These are phyloP conservation scores for Sporobolomyces roseus DNA, from an alignment of 768 basidiomycete species.

Conservation along the genomic window DNA sequence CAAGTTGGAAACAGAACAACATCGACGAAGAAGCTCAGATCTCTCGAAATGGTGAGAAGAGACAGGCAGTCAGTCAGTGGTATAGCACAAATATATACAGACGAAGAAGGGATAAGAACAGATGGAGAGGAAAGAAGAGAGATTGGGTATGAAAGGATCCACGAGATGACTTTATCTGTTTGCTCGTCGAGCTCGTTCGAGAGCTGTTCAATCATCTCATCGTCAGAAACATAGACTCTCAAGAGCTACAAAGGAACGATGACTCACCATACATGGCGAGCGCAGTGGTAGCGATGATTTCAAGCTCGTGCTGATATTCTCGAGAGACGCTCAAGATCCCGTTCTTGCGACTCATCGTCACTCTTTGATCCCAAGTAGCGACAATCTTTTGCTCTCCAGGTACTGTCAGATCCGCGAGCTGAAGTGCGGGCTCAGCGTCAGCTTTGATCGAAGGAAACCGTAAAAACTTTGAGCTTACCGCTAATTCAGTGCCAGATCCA, in stretches of 20 bases:
- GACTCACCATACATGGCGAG: constrained; percentile 6
- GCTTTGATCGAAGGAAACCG: background rate
- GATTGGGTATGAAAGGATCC: too few relatives aligned
- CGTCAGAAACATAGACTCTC: too few relatives aligned
- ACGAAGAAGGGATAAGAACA: too few relatives aligned
- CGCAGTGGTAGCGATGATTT: background rate
- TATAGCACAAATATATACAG: too few relatives aligned
- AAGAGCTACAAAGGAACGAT: too few relatives aligned
- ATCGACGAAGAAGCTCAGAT: too few relatives aligned
- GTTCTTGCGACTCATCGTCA: background rate
- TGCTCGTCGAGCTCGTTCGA: constrained; percentile 6
- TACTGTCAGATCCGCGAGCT: constrained; percentile 5
- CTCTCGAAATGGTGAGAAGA: too few relatives aligned
- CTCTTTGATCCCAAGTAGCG: background rate
- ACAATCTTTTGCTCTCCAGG: constrained; percentile 1
- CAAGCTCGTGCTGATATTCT: constrained; percentile 5
- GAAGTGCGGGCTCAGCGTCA: background rate
- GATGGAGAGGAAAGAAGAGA: background rate
- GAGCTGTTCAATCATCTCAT: too few relatives aligned
- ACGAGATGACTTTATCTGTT: background rate
- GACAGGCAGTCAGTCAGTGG: too few relatives aligned
- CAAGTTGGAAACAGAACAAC: too few relatives aligned
- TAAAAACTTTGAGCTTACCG: background rate
- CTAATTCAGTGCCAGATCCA: background rate
- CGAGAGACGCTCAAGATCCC: background rate